Percentiles rank a stretch among this genome's conserved stretches.
Conservation (phyloP, 257 asterid genomes). For the Plantago ovata region DNA sequence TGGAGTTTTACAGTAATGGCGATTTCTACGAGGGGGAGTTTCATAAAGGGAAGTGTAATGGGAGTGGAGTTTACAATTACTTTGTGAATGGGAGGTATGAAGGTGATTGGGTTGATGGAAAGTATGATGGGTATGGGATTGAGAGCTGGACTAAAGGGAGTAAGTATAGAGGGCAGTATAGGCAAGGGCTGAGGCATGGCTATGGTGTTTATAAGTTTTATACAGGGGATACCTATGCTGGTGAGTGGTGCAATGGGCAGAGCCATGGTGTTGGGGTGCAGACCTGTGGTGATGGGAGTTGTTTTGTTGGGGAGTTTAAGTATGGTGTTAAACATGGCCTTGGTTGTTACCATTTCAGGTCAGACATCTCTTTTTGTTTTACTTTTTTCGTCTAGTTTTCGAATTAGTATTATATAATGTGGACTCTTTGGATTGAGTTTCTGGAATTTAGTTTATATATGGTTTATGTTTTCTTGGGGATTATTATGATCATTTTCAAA, state of each 20-base stretch:
- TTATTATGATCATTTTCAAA: neutral
- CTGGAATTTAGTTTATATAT: neutral
- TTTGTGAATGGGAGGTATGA: conserved; percentile 76
- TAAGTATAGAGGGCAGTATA: conserved; percentile 75
- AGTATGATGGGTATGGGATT: conserved; percentile 82
- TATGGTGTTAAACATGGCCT: conserved; percentile 76
- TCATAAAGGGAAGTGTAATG: conserved; percentile 79
- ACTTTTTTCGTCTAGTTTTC: neutral
- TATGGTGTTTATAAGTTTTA: conserved; percentile 74
- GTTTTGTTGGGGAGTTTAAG: conserved; percentile 72
- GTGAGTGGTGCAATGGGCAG: conserved; percentile 90
- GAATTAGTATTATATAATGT: too few relatives aligned
- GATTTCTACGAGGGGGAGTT: conserved; percentile 91
- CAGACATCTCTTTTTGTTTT: conserved; percentile 15
- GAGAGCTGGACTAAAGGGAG: conserved; percentile 94
- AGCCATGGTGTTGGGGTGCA: conserved; percentile 85
- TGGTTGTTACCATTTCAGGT: conserved; percentile 96
- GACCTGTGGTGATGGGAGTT: conserved; percentile 89
- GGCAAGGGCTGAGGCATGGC: conserved; percentile 79
- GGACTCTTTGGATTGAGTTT: too few relatives aligned
- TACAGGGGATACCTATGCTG: conserved; percentile 76
- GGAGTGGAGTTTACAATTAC: conserved; percentile 87
- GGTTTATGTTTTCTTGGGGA: neutral
- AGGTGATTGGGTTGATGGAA: conserved; percentile 92
- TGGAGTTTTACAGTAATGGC: conserved; percentile 79